Percentiles rank a stretch among this genome's conserved stretches.
These are phyloP conservation scores for Gynochthodes officinalis DNA, from an alignment of 257 asterid genomes.

Conservation along the genomic window DNA sequence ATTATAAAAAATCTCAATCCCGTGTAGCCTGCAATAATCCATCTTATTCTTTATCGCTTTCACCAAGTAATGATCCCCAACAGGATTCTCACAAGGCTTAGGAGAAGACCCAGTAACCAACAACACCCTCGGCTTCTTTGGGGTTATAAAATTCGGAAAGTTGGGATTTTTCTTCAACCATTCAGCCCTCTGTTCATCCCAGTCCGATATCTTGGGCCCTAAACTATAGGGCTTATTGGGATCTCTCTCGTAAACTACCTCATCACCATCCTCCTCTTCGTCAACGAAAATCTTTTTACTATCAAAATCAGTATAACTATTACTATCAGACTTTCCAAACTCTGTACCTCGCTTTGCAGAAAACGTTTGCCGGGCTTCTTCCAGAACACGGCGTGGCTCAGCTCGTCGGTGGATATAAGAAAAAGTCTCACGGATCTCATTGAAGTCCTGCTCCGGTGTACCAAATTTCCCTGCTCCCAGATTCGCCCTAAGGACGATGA, in stretches of 20 bases:
- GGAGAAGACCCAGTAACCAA: slow-evolving; percentile 92
- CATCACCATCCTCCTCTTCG: slow-evolving; percentile 60
- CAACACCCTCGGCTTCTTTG: slow-evolving; percentile 70
- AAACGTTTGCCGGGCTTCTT: slow-evolving; percentile 30
- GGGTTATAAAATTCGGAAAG: slow-evolving; percentile 39
- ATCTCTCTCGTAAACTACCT: slow-evolving; percentile 48
- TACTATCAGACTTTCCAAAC: slow-evolving; percentile 13
- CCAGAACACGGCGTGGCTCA: slow-evolving; percentile 79
- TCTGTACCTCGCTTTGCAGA: neutral
- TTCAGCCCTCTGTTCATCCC: slow-evolving; percentile 74
- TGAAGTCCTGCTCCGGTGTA: slow-evolving; percentile 80
- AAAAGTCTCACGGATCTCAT: slow-evolving; percentile 75
- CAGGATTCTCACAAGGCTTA: slow-evolving; percentile 91
- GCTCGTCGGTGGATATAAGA: slow-evolving; percentile 59
- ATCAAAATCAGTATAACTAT: slow-evolving; percentile 59
- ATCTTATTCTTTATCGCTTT: slow-evolving; percentile 84
- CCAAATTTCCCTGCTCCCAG: slow-evolving; percentile 90
- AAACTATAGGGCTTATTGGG: slow-evolving; percentile 47
- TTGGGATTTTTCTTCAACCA: slow-evolving; percentile 66
- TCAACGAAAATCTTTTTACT: slow-evolving; percentile 50
- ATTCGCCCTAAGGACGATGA: slow-evolving; percentile 63
- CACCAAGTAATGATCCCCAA: slow-evolving; percentile 88
- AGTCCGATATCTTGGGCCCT: slow-evolving; percentile 69
- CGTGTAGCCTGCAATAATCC: slow-evolving; percentile 83
- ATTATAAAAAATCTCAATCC: slow-evolving; percentile 69